Evolutionary conservation across 352 stramenopile species (phyloP), one percentile per base, ranked within the genome.

Genomic region (Pythium coloratum): DNA sequence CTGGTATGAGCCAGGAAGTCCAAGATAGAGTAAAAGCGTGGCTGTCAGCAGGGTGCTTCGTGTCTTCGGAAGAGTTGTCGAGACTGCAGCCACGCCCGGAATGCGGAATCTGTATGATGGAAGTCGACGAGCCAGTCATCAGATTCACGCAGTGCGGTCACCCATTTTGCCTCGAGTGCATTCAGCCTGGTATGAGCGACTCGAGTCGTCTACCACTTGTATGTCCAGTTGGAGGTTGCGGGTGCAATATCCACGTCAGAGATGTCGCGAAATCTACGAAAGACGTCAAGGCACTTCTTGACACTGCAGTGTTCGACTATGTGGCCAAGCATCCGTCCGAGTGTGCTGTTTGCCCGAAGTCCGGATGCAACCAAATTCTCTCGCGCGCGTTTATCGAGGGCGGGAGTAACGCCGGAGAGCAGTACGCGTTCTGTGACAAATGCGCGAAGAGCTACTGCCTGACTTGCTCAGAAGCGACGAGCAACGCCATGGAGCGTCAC

Each of bases 351-450:
- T 72, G 60, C 26, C 66, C 66, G 1, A 59, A 63, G 46, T 62
- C 66, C 2, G 60, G 66, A 1, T 72, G 66, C 59, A 72, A 72
- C 56, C 59, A 72, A n/a, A 54, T 69, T 7, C 34, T 69, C 2
- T 63, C 54, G 4, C 44, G 49, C 2, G 36, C 33, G 5, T 55
- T 54, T 16, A 28, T 55, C 3, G 50, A 59, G 18, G 24, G 13
- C 1, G 49, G 26, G 13, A 32, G 14, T 6, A 24, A 24, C 13
- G 1, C 12, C 0, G 59, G 42, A 6, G 38, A 58, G 18, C 55
- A 61, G 54, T 54, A 66, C 13, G 12, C 50, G 20, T 55, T 20
- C 49, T 75, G 68, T 44, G 62, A 66, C n/a, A 40, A 30, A 26
- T 75, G 68, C 36, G 18, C 51, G 0, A 55, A 34, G 18, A 58